Conservation (phyloP, 1,139 yeast genomes). For the Trichomonascaceae sp. region DNA sequence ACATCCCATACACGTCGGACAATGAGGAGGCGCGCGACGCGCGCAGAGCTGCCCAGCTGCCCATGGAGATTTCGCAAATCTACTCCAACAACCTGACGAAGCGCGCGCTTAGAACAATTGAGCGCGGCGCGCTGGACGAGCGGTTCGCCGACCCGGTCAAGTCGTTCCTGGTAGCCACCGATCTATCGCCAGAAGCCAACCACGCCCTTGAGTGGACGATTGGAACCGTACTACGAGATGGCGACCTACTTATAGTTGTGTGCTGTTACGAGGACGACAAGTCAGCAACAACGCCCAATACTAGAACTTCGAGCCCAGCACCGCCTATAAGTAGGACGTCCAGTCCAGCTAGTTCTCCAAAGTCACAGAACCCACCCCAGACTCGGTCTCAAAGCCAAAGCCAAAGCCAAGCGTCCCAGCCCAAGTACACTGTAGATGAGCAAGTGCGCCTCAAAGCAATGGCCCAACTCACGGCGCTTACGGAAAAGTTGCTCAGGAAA, state of each 20-base stretch:
- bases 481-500: slow-evolving; percentile 45
- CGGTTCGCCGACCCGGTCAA: slow-evolving; percentile 32
- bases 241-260: slow-evolving; percentile 67
- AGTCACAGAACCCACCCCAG: background rate
- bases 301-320: slow-evolving; percentile 1
- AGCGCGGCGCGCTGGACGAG: slow-evolving; percentile 52
- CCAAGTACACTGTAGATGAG: slow-evolving; percentile 23
- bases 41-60: slow-evolving; percentile 47
- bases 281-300: slow-evolving; percentile 28
- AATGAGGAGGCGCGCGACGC: slow-evolving; percentile 56
- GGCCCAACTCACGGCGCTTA: slow-evolving; percentile 46
- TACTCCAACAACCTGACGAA: slow-evolving; percentile 40
- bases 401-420: background rate
- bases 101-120: slow-evolving; percentile 52
- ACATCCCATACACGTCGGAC: slow-evolving; percentile 57
- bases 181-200: slow-evolving; percentile 70
- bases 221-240: slow-evolving; percentile 77
- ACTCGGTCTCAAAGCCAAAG: background rate
- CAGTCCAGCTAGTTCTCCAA: no score
- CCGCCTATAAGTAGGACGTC: no score
- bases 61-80: slow-evolving; percentile 47
- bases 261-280: slow-evolving; percentile 67
- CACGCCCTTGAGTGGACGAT: slow-evolving; percentile 85
- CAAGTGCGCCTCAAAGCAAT: slow-evolving; percentile 42
- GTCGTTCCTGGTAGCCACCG: slow-evolving; percentile 66